Evolutionary conservation across 2,329 filamentous ascomycete genomes (phyloP).

Genomic region (Rhexocercosporidium sp.): DNA sequence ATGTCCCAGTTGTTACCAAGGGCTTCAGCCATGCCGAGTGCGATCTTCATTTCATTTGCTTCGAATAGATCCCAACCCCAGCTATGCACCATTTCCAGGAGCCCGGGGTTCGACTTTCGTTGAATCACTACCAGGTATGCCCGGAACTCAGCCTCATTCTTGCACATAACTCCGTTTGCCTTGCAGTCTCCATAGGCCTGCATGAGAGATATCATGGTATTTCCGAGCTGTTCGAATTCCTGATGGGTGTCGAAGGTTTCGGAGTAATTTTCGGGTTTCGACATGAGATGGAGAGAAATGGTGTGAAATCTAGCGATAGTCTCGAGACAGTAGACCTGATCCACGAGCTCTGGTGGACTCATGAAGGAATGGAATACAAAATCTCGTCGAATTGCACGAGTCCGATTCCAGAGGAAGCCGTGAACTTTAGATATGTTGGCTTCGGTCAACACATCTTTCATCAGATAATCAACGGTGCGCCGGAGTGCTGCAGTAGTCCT

Average conservation of each 20-base stretch:
- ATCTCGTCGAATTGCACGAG: constrained; percentile 69
- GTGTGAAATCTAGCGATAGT: constrained; percentile 71
- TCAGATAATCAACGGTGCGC: constrained; percentile 66
- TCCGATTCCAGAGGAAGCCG: constrained; percentile 71
- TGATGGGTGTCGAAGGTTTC: constrained; percentile 70
- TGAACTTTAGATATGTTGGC: constrained; percentile 62
- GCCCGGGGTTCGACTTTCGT: constrained; percentile 58
- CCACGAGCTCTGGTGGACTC: constrained; percentile 56
- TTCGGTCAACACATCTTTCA: constrained; percentile 61
- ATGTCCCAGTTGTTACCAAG: constrained; percentile 62
- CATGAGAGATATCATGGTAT: constrained; percentile 67
- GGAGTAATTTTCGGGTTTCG: constrained; percentile 57
- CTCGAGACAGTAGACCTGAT: constrained; percentile 68
- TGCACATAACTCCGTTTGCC: constrained; percentile 60
- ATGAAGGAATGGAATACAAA: constrained; percentile 71
- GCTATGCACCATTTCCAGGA: constrained; percentile 57
- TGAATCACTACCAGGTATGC: constrained; percentile 70
- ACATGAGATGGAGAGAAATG: constrained; percentile 66
- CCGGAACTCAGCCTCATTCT: constrained; percentile 69
- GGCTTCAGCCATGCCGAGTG: constrained; percentile 63
- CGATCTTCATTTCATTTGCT: constrained; percentile 64
- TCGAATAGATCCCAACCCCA: constrained; percentile 63
- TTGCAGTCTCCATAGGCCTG: constrained; percentile 71
- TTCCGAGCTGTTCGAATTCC: constrained; percentile 70
- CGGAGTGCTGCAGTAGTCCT: constrained; percentile 63